These are phyloP conservation scores for Stachybotrys chartarum DNA, from an alignment of 2,329 filamentous ascomycete species.

Conservation along the genomic window DNA sequence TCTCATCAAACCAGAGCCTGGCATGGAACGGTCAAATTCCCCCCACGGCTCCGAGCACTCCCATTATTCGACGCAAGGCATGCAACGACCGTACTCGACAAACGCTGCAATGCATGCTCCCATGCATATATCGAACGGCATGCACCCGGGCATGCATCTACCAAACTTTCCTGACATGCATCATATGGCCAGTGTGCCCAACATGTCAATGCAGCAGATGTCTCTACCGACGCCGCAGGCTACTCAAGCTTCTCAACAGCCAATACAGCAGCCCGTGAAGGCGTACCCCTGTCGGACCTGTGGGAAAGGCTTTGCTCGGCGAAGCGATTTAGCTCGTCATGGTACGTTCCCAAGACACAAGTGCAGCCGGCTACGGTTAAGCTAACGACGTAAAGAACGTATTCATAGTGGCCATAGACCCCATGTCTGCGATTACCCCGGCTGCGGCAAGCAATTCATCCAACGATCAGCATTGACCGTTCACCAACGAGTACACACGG, in stretches of 20 bases:
- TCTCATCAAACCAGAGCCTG: conserved; percentile 27
- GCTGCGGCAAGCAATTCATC: conserved; percentile 94
- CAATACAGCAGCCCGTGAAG: conserved; percentile 40
- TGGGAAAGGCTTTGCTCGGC: conserved; percentile 82
- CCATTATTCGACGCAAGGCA: conserved; percentile 44
- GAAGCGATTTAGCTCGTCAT: conserved; percentile 90
- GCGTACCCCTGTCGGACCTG: conserved; percentile 87
- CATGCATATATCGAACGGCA: conserved; percentile 37
- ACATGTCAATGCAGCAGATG: conserved; percentile 31
- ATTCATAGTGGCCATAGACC: conserved; percentile 90
- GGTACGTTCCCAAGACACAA: conserved; percentile 59
- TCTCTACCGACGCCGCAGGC: conserved; percentile 20
- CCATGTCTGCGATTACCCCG: conserved; percentile 83
- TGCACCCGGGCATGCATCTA: conserved; percentile 35
- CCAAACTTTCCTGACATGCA: conserved; percentile 34
- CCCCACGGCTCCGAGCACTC: conserved; percentile 55
- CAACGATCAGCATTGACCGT: conserved; percentile 93
- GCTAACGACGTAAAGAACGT: conserved; percentile 60
- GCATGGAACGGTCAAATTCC: conserved; percentile 47
- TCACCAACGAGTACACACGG: conserved; percentile 90
- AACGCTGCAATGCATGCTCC: conserved; percentile 44
- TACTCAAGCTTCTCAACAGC: conserved; percentile 22
- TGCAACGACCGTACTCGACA: conserved; percentile 45
- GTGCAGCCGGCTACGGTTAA: too few relatives aligned
- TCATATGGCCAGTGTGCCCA: conserved; percentile 29